Base-by-base conservation (phyloP, 2,329 filamentous ascomycete species). In the Thielaviopsis ethacetica region DNA sequence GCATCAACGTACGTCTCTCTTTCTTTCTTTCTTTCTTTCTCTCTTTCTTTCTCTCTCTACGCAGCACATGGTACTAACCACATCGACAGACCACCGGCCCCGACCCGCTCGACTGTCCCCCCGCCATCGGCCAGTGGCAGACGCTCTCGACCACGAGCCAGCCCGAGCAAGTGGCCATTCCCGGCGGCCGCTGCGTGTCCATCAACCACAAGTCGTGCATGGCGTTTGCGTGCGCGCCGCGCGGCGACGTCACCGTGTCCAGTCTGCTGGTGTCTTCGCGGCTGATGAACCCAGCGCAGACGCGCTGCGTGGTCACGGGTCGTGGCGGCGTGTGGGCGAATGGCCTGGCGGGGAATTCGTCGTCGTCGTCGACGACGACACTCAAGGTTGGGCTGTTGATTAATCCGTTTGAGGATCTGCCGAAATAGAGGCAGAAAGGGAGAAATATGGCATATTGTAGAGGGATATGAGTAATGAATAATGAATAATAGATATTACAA, bases 261-360 rank as follows among this genome's bases (percentile, higher is more conserved):
- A 59, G 56, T 24, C 44, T 19, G 19, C 24, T 61, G n/a, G 56
- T 61, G 2, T 27, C 56, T 17, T 53, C 52, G 15, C 53, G 59
- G 10, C 15, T 61, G 56, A 61, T 61, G 59, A 61, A 61, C 24
- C 59, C 59, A 13, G 44, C 26, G 53, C 59, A 61, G 49, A 54
- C 41, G 12, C 41, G 59, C 34, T 61, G 59, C 13, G 54, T 55
- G 6, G 54, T 56, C 24, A 53, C 49, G n/a, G 59, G 59, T 1
- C 30, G 17, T 21, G 47, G 55, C 13, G 59, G 59, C 17, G 56
- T 61, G 19, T 61, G 59, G 59, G 56, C 30, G 2, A 44, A 61
- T 27, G 59, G 53, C 1, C n/a, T n/a, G n/a, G 47, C 17, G 10
- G 27, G 38, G 7, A 54, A 58, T 47, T n/a, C n/a, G n/a, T n/a